phyloP scores from a whole-genome alignment of 371 early-diverging fungal genomes.

The Mucor mucedo region DNA sequence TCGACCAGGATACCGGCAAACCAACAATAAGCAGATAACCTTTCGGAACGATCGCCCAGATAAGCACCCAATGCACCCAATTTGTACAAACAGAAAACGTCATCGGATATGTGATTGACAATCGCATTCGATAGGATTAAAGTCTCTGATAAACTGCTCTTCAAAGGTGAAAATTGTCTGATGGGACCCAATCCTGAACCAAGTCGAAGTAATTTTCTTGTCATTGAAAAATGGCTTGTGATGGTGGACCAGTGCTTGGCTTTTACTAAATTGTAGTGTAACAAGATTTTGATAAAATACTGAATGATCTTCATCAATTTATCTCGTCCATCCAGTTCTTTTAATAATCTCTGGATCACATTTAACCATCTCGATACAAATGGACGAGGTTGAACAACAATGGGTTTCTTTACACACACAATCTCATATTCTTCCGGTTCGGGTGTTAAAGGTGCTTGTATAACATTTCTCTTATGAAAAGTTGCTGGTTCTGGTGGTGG shows the following conservation, averaged over 20 bases:
- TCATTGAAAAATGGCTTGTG: slow-evolving; percentile 71
- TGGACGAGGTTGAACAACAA: not conserved
- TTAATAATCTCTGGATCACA: slow-evolving; percentile 28
- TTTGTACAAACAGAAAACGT: slow-evolving; percentile 73
- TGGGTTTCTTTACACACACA: not conserved
- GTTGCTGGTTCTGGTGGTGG: slow-evolving; percentile 22
- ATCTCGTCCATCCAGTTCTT: slow-evolving; percentile 81
- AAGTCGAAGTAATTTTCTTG: slow-evolving; percentile 76
- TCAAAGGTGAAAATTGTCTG: slow-evolving; percentile 38
- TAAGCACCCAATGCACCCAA: slow-evolving; percentile 60
- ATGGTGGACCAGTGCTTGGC: slow-evolving; percentile 55
- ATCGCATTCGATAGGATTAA: slow-evolving; percentile 29
- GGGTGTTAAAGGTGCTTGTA: slow-evolving; percentile 8
- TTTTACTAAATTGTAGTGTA: slow-evolving; percentile 50
- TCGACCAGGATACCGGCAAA: slow-evolving; percentile 63
- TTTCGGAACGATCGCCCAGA: slow-evolving; percentile 54
- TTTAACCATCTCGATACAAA: slow-evolving; percentile 8
- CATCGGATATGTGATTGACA: slow-evolving; percentile 77
- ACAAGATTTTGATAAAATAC: slow-evolving; percentile 72
- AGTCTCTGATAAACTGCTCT: slow-evolving; percentile 14
- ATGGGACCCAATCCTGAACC: slow-evolving; percentile 68
- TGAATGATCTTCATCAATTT: slow-evolving; percentile 83
- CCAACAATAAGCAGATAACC: slow-evolving; percentile 62
- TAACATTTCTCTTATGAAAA: not conserved
- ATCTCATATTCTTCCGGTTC: not conserved